phyloP scores from a whole-genome alignment of 306 rosid species.

The Gastrolobium villosum region DNA sequence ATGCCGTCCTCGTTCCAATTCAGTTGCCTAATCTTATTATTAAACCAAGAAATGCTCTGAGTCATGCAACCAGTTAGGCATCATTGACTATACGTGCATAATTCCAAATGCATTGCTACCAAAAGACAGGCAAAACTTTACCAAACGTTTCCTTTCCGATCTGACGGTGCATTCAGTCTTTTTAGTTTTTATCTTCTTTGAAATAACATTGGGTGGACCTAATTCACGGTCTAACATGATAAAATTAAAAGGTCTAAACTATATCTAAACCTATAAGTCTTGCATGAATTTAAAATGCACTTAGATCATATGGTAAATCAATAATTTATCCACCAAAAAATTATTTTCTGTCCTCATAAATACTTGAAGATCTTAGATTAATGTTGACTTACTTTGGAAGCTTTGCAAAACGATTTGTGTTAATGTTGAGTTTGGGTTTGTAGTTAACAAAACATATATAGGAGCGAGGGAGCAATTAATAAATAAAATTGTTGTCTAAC shows the following conservation, averaged over 20 bases:
- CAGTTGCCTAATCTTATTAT: conserved; percentile 37
- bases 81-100: conserved; percentile 23
- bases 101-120: conserved; percentile 48
- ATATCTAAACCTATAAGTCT: background rate
- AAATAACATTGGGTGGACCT: conserved; percentile 23
- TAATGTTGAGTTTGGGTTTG: too few species aligned
- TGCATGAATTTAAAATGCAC: background rate
- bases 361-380: background rate
- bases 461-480: too few species aligned
- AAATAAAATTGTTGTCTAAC: background rate
- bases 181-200: background rate
- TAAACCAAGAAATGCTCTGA: conserved; percentile 1
- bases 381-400: too few species aligned
- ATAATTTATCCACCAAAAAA: background rate
- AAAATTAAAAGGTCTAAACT: background rate
- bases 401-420: too few species aligned
- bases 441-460: too few species aligned
- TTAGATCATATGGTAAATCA: background rate
- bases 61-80: conserved; percentile 42
- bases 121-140: conserved; percentile 39
- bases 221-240: background rate
- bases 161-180: background rate
- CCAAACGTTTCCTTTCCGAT: conserved; percentile 32
- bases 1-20: background rate
- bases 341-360: background rate